Conservation (phyloP, 495 filamentous ascomycete species). For the Hypoxylon lienhwacheense region DNA sequence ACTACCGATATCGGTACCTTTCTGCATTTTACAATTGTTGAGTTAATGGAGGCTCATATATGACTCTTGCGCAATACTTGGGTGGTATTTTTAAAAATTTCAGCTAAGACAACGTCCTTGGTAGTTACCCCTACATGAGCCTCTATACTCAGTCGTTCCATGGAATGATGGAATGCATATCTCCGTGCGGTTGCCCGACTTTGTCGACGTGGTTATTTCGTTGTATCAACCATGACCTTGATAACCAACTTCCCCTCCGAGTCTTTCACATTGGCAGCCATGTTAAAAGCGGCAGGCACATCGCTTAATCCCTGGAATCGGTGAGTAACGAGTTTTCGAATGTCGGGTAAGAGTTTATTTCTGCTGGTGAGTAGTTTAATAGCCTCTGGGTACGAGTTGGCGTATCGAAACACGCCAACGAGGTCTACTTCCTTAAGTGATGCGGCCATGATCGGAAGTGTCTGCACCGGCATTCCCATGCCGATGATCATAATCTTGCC, state of each 20-base stretch:
- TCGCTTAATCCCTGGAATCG: slow-evolving; percentile 49
- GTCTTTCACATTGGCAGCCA: slow-evolving; percentile 57
- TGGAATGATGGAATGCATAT: no score
- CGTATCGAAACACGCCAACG: slow-evolving; percentile 88
- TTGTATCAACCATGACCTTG: slow-evolving; percentile 58
- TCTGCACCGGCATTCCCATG: slow-evolving; percentile 92
- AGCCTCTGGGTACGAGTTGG: slow-evolving; percentile 75
- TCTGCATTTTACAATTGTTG: no score
- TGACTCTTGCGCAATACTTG: no score
- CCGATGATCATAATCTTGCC: slow-evolving; percentile 85
- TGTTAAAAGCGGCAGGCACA: slow-evolving; percentile 53
- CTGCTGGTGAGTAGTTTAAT: slow-evolving; percentile 71
- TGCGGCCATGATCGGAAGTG: slow-evolving; percentile 80
- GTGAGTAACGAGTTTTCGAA: slow-evolving; percentile 76
- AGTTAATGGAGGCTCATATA: no score
- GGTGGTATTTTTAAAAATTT: no score
- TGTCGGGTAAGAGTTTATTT: slow-evolving; percentile 52
- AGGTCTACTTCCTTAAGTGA: slow-evolving; percentile 91
- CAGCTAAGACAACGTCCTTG: no score
- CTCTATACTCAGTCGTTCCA: no score
- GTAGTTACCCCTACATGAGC: no score
- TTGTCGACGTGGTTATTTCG: slow-evolving; percentile 1
- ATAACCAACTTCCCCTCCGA: slow-evolving; percentile 55
- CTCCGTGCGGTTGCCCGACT: no score
- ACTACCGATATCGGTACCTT: no score